Evolutionary conservation across 148 eudicot genomes (phyloP), one percentile per base, ranked within the genome.

Genomic region (Persicaria maculosa): DNA sequence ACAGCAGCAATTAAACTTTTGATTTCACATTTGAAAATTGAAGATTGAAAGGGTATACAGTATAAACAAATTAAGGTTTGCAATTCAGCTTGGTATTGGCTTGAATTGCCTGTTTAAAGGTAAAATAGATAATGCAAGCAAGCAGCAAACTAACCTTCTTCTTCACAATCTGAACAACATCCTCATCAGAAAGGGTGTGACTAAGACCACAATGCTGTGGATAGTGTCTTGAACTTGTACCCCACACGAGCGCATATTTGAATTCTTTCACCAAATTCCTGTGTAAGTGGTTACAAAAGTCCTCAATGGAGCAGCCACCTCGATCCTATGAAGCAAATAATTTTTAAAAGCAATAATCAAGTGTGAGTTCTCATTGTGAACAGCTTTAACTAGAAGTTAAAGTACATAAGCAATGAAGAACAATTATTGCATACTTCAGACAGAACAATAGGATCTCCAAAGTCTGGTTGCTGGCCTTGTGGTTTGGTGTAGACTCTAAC

Each of bases 391-490:
- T 52, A 73, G 64, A 43, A 73, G 47, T 10, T 3, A 43, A 44
- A 54, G 4, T 15, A 44, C 4, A 15, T 7, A 20, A 10, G 7
- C 7, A 53, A 73, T 25, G 43, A 59, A 25, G 65, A 36, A 22
- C 65, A 44, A 68, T 31, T 12, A 22, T 70, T 78, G 80, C 97
- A 78, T 88, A 96, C 99, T 86, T 84, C 80, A 47, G 99, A 96
- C 79, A 96, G 97, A 75, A 96, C 99, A 67, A 88, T 93, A 58
- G 99, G 99, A 61, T 96, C 99, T 25, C 84, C 25, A 76, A 96
- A 96, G 79, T 96, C 99, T 68, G 99, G 99, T 84, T 92, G 99
- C 83, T 96, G 99, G 65, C 99, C 99, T 76, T 96, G 99, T 22
- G 99, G 99, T 84, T 96, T 96, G 71, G 99, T 90, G 73, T 96